A percentile compares a stretch with the other conserved stretches of the same genome.
phyloP scores from a whole-genome alignment of 176 grass and related monocot genomes.

The Aegilops umbellulata region DNA sequence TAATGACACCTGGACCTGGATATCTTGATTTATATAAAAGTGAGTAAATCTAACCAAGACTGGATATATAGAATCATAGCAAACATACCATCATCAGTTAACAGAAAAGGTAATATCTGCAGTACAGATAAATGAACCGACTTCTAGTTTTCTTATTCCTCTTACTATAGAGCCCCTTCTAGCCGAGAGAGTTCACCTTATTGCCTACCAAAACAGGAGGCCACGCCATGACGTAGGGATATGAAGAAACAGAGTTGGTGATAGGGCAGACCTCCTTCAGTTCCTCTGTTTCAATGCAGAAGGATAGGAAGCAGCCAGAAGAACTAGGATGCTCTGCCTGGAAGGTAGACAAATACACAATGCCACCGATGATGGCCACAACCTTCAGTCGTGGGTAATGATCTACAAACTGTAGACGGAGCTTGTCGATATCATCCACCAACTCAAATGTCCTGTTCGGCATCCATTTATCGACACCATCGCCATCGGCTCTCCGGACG shows the following conservation, averaged over 20 bases:
- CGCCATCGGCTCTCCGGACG: not conserved
- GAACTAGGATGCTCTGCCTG: not conserved
- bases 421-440: not conserved
- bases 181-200: too few species aligned
- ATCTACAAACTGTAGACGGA: not conserved
- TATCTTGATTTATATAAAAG: not conserved
- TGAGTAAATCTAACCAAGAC: not conserved
- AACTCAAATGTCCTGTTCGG: not conserved
- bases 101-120: not conserved
- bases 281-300: not conserved
- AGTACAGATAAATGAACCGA: not conserved
- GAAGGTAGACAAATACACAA: not conserved
- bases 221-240: too few species aligned
- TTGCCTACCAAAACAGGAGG: too few species aligned
- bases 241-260: too few species aligned
- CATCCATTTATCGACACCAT: not conserved
- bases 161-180: too few species aligned
- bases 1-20: too few species aligned
- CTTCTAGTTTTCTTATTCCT: too few species aligned
- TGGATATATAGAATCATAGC: not conserved
- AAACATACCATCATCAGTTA: not conserved
- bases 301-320: not conserved
- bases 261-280: too few species aligned
- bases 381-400: not conserved
- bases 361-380: not conserved